A percentile compares a stretch with the other conserved stretches of the same genome.
phyloP scores from a whole-genome alignment of 805 yeast species.

The Metschnikowia shivogae region DNA sequence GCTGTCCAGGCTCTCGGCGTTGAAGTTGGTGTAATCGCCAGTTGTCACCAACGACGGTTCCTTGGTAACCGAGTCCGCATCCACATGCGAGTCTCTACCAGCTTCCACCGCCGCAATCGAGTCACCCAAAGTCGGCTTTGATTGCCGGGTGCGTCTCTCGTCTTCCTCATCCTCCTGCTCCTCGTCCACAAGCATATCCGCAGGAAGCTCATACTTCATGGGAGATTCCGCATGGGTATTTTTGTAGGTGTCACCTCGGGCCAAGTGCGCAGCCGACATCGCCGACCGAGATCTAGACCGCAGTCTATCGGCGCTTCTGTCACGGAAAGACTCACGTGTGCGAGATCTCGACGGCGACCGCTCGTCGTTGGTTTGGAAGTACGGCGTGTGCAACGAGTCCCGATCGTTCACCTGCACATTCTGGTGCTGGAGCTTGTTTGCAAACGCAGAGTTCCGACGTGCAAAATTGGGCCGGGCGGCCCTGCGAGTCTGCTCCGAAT shows the following conservation, averaged over 20 bases:
- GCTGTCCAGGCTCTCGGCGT: constrained; percentile 31
- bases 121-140: constrained; percentile 43
- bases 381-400: constrained; percentile 20
- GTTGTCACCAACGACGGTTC: constrained; percentile 42
- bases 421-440: constrained; percentile 5
- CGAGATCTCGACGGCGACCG: constrained; percentile 28
- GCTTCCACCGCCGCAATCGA: constrained; percentile 41
- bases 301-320: constrained; percentile 16
- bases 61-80: constrained; percentile 16
- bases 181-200: constrained; percentile 26
- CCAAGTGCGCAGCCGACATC: constrained; percentile 52
- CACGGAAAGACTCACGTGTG: constrained; percentile 17
- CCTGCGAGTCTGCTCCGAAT: constrained; percentile 6
- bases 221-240: constrained; percentile 48
- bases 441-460: constrained; percentile 11
- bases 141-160: constrained; percentile 39
- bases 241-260: constrained; percentile 75
- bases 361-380: constrained; percentile 14
- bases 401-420: constrained; percentile 12
- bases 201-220: constrained; percentile 40
- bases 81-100: background rate
- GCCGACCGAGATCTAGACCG: constrained; percentile 23
- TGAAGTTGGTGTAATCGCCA: constrained; percentile 44
- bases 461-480: constrained; percentile 7
- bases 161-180: constrained; percentile 26